These are phyloP conservation scores for Pontederia crassipes DNA, from an alignment of 176 grass and related monocot genomes.

Conservation along the genomic window DNA sequence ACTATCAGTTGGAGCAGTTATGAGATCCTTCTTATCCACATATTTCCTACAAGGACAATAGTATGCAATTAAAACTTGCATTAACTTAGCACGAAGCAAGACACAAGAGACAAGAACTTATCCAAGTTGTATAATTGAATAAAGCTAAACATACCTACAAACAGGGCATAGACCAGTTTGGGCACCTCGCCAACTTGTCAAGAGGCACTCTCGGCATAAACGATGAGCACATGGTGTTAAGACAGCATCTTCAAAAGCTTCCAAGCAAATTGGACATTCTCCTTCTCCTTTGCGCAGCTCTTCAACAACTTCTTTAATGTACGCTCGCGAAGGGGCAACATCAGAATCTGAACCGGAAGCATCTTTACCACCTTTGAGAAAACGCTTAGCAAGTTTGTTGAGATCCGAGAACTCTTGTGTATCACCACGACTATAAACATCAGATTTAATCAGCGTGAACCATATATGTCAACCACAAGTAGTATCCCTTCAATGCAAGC, in stretches of 20 bases:
- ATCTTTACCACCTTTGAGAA: slow-evolving; percentile 50
- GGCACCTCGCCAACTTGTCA: slow-evolving; percentile 73
- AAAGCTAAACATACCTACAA: slow-evolving; percentile 42
- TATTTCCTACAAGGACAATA: slow-evolving; percentile 34
- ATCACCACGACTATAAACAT: slow-evolving; percentile 56
- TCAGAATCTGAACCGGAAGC: slow-evolving; percentile 32
- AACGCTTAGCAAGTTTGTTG: slow-evolving; percentile 75
- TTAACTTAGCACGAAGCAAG: not conserved
- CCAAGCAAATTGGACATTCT: slow-evolving; percentile 91
- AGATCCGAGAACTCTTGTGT: slow-evolving; percentile 89
- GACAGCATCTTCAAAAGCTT: slow-evolving; percentile 94
- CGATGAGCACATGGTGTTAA: slow-evolving; percentile 85
- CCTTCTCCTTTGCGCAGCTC: slow-evolving; percentile 76
- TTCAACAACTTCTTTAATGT: slow-evolving; percentile 73
- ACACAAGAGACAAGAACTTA: not conserved
- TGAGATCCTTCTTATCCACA: slow-evolving; percentile 69
- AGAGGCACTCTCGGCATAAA: slow-evolving; percentile 82
- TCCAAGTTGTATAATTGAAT: too few species aligned
- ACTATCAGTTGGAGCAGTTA: slow-evolving; percentile 76
- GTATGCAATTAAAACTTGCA: not conserved
- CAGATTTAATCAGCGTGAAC: too few species aligned
- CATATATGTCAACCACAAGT: not conserved
- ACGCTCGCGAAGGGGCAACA: slow-evolving; percentile 56
- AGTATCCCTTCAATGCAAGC: not conserved
- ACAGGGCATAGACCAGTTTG: slow-evolving; percentile 75